Evolutionary conservation across 1,284 basidiomycete species (phyloP).

Genomic region (Calocybe gambosa): DNA sequence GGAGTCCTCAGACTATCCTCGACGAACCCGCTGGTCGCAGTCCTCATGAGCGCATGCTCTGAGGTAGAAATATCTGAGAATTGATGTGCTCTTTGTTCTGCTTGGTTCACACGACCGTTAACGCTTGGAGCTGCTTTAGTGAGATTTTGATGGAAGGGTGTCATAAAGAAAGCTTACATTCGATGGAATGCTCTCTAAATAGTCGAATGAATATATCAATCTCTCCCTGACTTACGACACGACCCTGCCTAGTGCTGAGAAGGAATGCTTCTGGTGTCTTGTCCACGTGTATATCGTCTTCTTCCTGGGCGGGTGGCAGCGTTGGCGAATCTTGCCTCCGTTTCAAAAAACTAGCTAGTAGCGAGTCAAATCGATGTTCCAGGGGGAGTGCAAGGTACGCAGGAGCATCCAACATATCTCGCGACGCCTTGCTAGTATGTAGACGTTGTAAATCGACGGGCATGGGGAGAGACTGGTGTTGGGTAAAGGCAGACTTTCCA

Average conservation of each 20-base stretch:
- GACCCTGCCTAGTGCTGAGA: slow-evolving; percentile 12
- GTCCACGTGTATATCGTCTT: slow-evolving; percentile 39
- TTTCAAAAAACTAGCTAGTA: slow-evolving; percentile 65
- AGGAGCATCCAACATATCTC: slow-evolving; percentile 65
- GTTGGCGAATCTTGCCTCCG: slow-evolving; percentile 25
- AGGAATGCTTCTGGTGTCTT: slow-evolving; percentile 22
- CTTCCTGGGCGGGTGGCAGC: slow-evolving; percentile 25
- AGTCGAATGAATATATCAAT: slow-evolving; percentile 43
- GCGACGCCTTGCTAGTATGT: slow-evolving; percentile 25
- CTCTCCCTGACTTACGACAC: slow-evolving; percentile 39
- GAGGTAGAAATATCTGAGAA: too few relatives aligned
- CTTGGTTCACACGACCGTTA: too few relatives aligned
- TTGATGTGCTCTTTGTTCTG: too few relatives aligned
- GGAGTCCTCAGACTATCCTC: slow-evolving; percentile 12
- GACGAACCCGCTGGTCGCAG: too few relatives aligned
- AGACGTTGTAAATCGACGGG: not conserved
- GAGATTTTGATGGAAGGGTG: slow-evolving; percentile 8
- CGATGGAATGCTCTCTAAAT: slow-evolving; percentile 42
- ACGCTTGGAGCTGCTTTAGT: not conserved
- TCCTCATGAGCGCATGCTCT: too few relatives aligned
- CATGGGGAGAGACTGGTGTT: slow-evolving; percentile 8
- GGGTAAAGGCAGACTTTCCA: slow-evolving; percentile 57
- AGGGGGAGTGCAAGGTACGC: slow-evolving; percentile 80
- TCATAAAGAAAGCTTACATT: slow-evolving; percentile 25
- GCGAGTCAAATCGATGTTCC: slow-evolving; percentile 65